Evolutionary conservation across 2,329 filamentous ascomycete species (phyloP).

Genomic region (Pleomassaria siparia): DNA sequence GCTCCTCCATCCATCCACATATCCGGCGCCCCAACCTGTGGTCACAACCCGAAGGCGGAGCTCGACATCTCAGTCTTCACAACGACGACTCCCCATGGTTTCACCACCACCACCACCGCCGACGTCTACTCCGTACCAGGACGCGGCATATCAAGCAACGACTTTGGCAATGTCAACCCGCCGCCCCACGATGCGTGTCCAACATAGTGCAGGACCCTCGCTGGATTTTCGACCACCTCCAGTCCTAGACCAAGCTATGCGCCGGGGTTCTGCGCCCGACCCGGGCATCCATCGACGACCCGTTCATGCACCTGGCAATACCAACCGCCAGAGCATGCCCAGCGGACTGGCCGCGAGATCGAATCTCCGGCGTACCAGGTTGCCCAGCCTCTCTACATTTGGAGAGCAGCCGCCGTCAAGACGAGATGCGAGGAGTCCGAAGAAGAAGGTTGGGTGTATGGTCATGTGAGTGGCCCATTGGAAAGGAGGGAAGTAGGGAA

Average conservation of each 20-base stretch:
- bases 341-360: constrained; percentile 1
- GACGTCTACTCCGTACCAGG: constrained; percentile 4
- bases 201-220: constrained; percentile 20
- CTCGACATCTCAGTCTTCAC: constrained; percentile 16
- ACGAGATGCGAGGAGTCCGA: constrained; percentile 9
- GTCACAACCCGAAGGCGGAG: constrained; percentile 25
- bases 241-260: constrained; percentile 12
- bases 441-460: constrained; percentile 20
- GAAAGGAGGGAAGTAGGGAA: background rate
- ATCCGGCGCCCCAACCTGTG: constrained; percentile 29
- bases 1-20: constrained; percentile 38
- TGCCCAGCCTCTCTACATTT: constrained; percentile 18
- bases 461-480: constrained; percentile 14
- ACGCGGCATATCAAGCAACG: constrained; percentile 20
- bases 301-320: constrained; percentile 3
- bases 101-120: constrained; percentile 4
- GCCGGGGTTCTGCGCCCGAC: constrained; percentile 30
- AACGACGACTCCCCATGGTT: constrained; percentile 1
- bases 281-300: constrained; percentile 16
- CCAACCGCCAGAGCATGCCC: constrained; percentile 15
- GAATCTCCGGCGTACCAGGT: constrained; percentile 5
- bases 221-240: constrained; percentile 27
- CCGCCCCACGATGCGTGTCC: constrained; percentile 16
- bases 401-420: constrained; percentile 2
- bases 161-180: background rate